Evolutionary conservation across 2,329 filamentous ascomycete species (phyloP).

Genomic region (Colletotrichum plurivorum): DNA sequence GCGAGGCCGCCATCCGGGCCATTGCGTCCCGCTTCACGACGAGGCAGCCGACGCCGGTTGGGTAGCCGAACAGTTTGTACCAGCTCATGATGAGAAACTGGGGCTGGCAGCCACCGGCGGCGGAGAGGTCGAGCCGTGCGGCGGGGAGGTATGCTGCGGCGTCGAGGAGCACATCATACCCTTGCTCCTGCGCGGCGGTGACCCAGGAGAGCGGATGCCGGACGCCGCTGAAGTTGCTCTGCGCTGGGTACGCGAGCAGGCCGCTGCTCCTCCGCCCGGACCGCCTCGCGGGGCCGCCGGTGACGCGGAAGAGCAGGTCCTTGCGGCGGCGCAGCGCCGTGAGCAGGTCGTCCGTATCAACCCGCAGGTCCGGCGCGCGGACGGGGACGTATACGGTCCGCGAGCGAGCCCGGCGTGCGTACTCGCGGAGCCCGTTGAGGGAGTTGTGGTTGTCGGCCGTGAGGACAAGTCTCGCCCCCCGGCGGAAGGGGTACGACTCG

Average conservation of each 20-base stretch:
- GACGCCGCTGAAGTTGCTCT: conserved; percentile 61
- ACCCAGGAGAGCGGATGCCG: conserved; percentile 57
- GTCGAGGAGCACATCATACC: conserved; percentile 58
- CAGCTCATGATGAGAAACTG: conserved; percentile 57
- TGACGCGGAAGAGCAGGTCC: conserved; percentile 5
- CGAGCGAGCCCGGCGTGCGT: conserved; percentile 46
- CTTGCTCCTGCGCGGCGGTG: conserved; percentile 50
- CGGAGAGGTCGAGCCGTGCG: conserved; percentile 50
- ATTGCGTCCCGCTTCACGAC: conserved; percentile 52
- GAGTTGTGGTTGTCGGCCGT: conserved; percentile 60
- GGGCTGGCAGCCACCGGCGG: conserved; percentile 46
- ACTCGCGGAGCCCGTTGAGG: conserved; percentile 55
- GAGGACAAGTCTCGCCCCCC: conserved; percentile 48
- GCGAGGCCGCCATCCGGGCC: conserved; percentile 43
- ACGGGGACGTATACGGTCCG: conserved; percentile 50
- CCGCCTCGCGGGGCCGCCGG: neutral
- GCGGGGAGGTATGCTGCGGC: conserved; percentile 58
- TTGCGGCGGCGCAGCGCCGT: conserved; percentile 42
- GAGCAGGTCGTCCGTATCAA: conserved; percentile 45
- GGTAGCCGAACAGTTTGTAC: conserved; percentile 60
- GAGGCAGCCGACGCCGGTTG: conserved; percentile 58
- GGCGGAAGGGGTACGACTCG: conserved; percentile 54
- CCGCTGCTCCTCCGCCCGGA: conserved; percentile 41
- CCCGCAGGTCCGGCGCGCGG: conserved; percentile 46
- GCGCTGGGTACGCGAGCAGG: conserved; percentile 61